A percentile compares a stretch with the other conserved stretches of the same genome.
phyloP scores from a whole-genome alignment of 345 rosid species.

The Aethionema arabicum region DNA sequence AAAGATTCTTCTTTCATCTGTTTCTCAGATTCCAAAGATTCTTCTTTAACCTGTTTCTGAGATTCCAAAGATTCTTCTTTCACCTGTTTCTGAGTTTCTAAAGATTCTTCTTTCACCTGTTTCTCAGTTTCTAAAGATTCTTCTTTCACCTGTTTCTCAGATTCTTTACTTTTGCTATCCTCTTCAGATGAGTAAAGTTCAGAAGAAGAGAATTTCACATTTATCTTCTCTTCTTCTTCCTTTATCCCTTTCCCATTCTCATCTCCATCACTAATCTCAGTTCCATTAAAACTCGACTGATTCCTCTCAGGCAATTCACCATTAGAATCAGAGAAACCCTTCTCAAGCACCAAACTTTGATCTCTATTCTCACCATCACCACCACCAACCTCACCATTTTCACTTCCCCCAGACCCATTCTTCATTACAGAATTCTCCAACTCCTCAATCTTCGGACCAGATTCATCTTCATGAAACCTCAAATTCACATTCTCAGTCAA shows the following conservation, averaged over 20 bases:
- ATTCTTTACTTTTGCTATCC: constrained; percentile 21
- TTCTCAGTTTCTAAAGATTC: constrained; percentile 28
- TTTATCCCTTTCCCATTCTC: constrained; percentile 9
- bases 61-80: constrained; percentile 31
- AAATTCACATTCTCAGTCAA: constrained; percentile 27
- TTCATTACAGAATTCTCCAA: constrained; percentile 29
- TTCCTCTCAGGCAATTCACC: constrained; percentile 47
- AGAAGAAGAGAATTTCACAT: constrained; percentile 15
- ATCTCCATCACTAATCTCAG: constrained; percentile 22
- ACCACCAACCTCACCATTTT: constrained; percentile 32
- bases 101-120: constrained; percentile 24
- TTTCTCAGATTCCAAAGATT: constrained; percentile 24
- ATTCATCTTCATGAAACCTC: constrained; percentile 38
- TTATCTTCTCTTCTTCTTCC: constrained; percentile 31
- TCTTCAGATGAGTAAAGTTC: constrained; percentile 19
- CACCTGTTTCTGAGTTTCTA: constrained; percentile 26
- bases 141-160: constrained; percentile 33
- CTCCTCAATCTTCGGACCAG: constrained; percentile 40
- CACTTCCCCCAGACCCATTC: constrained; percentile 20
- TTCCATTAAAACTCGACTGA: constrained; percentile 38
- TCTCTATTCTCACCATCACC: constrained; percentile 23
- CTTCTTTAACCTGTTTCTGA: constrained; percentile 21
- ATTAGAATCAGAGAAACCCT: constrained; percentile 42
- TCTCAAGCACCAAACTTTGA: constrained; percentile 38
- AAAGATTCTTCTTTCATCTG: constrained; percentile 22